Evolutionary conservation across 306 rosid species (phyloP).

Genomic region (Quercus rubra): DNA sequence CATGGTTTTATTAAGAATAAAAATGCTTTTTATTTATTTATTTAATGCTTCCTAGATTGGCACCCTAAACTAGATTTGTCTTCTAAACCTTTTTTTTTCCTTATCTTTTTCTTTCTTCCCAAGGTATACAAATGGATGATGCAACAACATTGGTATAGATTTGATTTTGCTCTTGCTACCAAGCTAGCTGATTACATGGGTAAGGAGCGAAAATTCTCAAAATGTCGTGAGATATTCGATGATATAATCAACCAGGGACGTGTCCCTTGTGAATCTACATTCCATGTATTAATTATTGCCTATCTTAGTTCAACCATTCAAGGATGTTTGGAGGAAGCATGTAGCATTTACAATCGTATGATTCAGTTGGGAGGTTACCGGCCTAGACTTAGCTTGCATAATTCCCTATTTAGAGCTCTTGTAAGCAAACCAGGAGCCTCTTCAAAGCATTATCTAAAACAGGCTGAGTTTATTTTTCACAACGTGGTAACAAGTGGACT

Average conservation of each 20-base stretch:
- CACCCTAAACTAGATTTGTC: slow-evolving; percentile 4
- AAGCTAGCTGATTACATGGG: slow-evolving; percentile 92
- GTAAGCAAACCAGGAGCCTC: slow-evolving; percentile 59
- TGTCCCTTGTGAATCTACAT: slow-evolving; percentile 88
- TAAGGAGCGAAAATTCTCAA: slow-evolving; percentile 77
- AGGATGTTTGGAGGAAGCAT: slow-evolving; percentile 91
- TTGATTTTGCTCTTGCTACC: slow-evolving; percentile 86
- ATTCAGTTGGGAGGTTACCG: slow-evolving; percentile 92
- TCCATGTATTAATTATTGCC: slow-evolving; percentile 82
- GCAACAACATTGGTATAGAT: slow-evolving; percentile 75
- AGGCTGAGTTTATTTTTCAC: slow-evolving; percentile 89
- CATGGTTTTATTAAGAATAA: background rate
- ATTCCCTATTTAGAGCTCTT: slow-evolving; percentile 74
- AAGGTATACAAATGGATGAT: slow-evolving; percentile 98
- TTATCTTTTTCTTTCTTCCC: background rate
- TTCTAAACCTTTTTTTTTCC: background rate
- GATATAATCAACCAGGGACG: slow-evolving; percentile 89
- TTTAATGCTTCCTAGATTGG: slow-evolving; percentile 3
- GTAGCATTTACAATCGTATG: slow-evolving; percentile 78
- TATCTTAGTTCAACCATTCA: slow-evolving; percentile 74
- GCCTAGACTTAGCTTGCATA: slow-evolving; percentile 87
- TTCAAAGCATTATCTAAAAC: slow-evolving; percentile 74
- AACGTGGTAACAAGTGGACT: slow-evolving; percentile 70
- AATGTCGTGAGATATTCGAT: slow-evolving; percentile 88
- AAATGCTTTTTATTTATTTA: background rate